Evolutionary conservation across 768 basidiomycete genomes (phyloP), one percentile per base, ranked within the genome.

Genomic region (Termitomyces bulborhizus): DNA sequence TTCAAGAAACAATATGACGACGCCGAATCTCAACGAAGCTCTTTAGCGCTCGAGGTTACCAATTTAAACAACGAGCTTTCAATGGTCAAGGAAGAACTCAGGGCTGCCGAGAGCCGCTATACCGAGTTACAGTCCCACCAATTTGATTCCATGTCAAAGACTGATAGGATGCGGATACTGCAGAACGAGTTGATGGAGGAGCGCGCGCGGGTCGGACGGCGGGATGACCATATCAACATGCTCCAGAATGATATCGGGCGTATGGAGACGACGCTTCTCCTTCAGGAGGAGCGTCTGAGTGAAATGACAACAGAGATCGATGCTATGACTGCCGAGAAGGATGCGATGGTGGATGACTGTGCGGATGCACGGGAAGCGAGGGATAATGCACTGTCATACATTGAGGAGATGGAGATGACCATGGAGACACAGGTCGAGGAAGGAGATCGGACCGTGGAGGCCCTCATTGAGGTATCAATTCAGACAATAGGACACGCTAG

Each of bases 271-370:
- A 93, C 93, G 60, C 65, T 86, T 49, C 75, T 76, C 53, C 70
- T 92, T 34, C 84, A 88, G 54, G 90, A 93, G 65, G 90, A 92
- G 27, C 76, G 87, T 6, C 68, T 90, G 39, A 67, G 65, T 3
- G 90, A 92, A 71, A 79, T 89, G 80, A 84, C 78, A 3, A 67
- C 65, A 16, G 90, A 93, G 61, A 66, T 90, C 55, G 89, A 89
- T 62, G 78, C 79, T 57, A 71, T 84, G 55, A 74, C 71, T 21
- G 77, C 81, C 4, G 80, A 90, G 72, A 89, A 86, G 66, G 82
- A 82, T 54, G 84, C 87, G 1, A 89, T 93, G 86, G 81, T 92
- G 0, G 89, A 91, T 58, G 90, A 93, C 64, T 92, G 90, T 62
- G 84, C 85, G 4, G 83, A 85, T 53, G 88, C 88, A 2, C 75